Percentiles rank a stretch among this genome's conserved stretches.
These are phyloP conservation scores for Globisporangium recalcitrans DNA, from an alignment of 352 stramenopile genomes.

Conservation along the genomic window DNA sequence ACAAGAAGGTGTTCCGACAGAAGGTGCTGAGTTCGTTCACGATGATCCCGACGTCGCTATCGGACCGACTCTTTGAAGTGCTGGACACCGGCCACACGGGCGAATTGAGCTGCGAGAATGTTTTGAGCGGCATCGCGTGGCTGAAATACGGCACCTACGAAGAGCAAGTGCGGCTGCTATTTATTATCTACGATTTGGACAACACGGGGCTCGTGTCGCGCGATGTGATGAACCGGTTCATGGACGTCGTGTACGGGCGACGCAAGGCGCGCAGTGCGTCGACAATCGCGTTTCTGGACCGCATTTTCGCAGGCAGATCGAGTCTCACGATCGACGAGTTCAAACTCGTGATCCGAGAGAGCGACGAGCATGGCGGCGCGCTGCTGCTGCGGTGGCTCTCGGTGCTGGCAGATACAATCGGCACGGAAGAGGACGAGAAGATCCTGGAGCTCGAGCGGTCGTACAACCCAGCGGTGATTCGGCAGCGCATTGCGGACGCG, in stretches of 20 bases:
- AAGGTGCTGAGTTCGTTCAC: slow-evolving; percentile 76
- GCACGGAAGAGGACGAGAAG: slow-evolving; percentile 54
- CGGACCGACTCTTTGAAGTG: slow-evolving; percentile 80
- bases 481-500: slow-evolving; percentile 63
- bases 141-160: slow-evolving; percentile 72
- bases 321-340: slow-evolving; percentile 65
- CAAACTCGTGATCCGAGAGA: slow-evolving; percentile 39
- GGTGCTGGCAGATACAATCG: slow-evolving; percentile 58
- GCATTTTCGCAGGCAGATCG: slow-evolving; percentile 40
- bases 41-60: slow-evolving; percentile 77
- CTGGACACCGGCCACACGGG: slow-evolving; percentile 67
- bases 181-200: slow-evolving; percentile 84
- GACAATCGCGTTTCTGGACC: slow-evolving; percentile 54
- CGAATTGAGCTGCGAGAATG: slow-evolving; percentile 52
- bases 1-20: slow-evolving; percentile 75
- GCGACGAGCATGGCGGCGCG: slow-evolving; percentile 47
- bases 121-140: slow-evolving; percentile 66
- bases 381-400: slow-evolving; percentile 65
- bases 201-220: slow-evolving; percentile 48
- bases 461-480: slow-evolving; percentile 80
- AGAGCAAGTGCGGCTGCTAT: slow-evolving; percentile 73
- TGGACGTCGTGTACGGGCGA: slow-evolving; percentile 82
- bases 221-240: slow-evolving; percentile 73
- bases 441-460: slow-evolving; percentile 70
- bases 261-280: slow-evolving; percentile 31